Evolutionary conservation across 1,284 basidiomycete genomes (phyloP), one percentile per base, ranked within the genome.

Genomic region (Volvariella volvacea): DNA sequence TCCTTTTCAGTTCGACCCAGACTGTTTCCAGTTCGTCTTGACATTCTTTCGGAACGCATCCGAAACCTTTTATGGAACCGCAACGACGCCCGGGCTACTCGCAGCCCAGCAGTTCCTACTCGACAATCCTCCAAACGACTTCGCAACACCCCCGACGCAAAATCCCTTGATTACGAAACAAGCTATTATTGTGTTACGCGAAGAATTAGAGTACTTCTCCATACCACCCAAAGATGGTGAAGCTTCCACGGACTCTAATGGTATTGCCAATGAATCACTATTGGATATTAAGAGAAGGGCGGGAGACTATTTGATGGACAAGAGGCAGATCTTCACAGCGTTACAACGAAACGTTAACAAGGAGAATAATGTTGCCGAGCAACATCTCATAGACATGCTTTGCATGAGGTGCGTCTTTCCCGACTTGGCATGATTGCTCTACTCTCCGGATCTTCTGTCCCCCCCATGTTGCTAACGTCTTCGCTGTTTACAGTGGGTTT

Each of bases 361-460:
- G 73, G 95, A 98, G 71, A 98, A 98, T 65, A 99, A 99, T 62
- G 74, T 97, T 52, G 95, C 95, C 14, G 95, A 99, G 66, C 95
- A 98, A 68, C 95, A 99, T 68, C 72, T 99, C 52, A 99, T 99
- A 66, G 96, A 99, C 68, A 99, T 99, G 95, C 76, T 99, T 45
- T 99, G 96, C 70, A 97, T 98, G 92, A 95, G 91, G 93, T 93
- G 60, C 48, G 74, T 40, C 16, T 44, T 48, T 33, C 39, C 34
- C 42, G 32, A 31, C 52, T 36, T 15, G n/a, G n/a, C n/a, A n/a
- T n/a, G n/a, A 4, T n/a, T 20, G 34, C 41, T 39, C 49, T 41
- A 45, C 32, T 39, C 22, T 22, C 37, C 39, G 22, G 36, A 44
- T 20, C 39, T 51, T 39, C 31, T 21, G 40, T 17, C 22, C 9